Conservation (phyloP, 2,329 filamentous ascomycete species). For the Alternaria longipes region DNA sequence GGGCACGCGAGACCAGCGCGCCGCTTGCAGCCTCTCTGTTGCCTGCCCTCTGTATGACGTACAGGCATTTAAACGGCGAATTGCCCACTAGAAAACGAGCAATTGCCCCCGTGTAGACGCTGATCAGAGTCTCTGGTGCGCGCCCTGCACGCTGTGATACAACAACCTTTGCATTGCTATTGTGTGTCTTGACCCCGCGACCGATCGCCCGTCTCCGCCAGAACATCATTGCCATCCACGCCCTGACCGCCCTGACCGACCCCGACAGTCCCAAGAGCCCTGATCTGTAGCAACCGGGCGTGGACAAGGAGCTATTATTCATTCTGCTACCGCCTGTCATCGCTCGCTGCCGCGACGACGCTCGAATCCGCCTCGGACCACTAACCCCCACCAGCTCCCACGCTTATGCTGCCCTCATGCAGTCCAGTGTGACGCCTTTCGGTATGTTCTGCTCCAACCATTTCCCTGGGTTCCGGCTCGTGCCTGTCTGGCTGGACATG, state of each 20-base stretch:
- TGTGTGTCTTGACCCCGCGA: conserved; percentile 19
- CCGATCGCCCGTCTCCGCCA: conserved; percentile 29
- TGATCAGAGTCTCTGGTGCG: conserved; percentile 31
- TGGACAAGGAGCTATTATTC: conserved; percentile 24
- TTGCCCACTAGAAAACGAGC: conserved; percentile 43
- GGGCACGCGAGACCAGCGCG: conserved; percentile 30
- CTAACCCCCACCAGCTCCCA: conserved; percentile 47
- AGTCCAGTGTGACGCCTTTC: conserved; percentile 54
- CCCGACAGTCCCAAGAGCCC: conserved; percentile 2
- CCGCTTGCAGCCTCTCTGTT: conserved; percentile 26
- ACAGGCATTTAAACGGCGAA: conserved; percentile 20
- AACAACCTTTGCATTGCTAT: conserved; percentile 15
- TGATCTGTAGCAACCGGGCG: conserved; percentile 2
- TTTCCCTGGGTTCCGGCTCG: conserved; percentile 42
- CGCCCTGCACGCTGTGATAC: conserved; percentile 23
- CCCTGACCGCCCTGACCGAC: conserved; percentile 5
- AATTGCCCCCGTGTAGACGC: conserved; percentile 41
- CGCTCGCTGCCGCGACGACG: conserved; percentile 24
- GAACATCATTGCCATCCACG: not conserved
- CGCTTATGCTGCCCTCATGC: conserved; percentile 55
- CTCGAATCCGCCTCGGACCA: conserved; percentile 29
- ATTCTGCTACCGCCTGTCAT: conserved; percentile 21
- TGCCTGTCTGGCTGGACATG: conserved; percentile 50
- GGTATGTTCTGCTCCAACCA: conserved; percentile 55
- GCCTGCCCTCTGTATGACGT: conserved; percentile 22